Evolutionary conservation across 2,329 filamentous ascomycete genomes (phyloP).

Genomic region (Taxawa tesnikishii): DNA sequence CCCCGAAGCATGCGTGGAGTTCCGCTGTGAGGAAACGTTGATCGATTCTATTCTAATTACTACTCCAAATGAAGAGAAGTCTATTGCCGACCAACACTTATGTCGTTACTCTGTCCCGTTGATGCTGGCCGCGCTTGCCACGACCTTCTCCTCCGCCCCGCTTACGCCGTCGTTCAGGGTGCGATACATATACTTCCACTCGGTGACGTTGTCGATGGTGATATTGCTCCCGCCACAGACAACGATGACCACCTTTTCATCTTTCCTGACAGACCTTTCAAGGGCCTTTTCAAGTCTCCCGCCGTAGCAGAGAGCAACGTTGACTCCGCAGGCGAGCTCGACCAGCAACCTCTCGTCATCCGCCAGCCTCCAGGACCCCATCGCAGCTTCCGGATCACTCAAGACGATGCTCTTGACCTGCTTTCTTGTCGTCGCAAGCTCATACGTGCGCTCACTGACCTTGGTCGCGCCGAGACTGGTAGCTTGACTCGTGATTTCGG

Average conservation of each 20-base stretch:
- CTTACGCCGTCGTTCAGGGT: slow-evolving; percentile 10
- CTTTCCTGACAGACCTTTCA: slow-evolving; percentile 49
- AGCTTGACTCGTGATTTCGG: slow-evolving; percentile 62
- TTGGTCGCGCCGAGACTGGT: slow-evolving; percentile 60
- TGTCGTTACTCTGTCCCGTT: no score
- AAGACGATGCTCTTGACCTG: slow-evolving; percentile 51
- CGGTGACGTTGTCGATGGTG: slow-evolving; percentile 36
- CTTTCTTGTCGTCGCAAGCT: slow-evolving; percentile 41
- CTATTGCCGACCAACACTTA: no score
- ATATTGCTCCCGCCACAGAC: slow-evolving; percentile 61
- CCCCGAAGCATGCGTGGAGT: no score
- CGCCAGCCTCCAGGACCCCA: slow-evolving; percentile 62
- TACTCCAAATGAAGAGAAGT: no score
- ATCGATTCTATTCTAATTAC: no score
- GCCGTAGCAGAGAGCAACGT: slow-evolving; percentile 56
- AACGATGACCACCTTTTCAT: slow-evolving; percentile 67
- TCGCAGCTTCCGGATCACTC: slow-evolving; percentile 65
- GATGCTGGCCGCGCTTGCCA: slow-evolving; percentile 9
- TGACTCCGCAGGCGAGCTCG: slow-evolving; percentile 76
- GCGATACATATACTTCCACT: slow-evolving; percentile 32
- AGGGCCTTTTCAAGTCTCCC: slow-evolving; percentile 46
- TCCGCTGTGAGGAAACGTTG: no score
- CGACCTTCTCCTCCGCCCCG: slow-evolving; percentile 3
- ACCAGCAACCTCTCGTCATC: slow-evolving; percentile 74
- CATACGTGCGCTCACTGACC: slow-evolving; percentile 57